Conservation (phyloP, 495 filamentous ascomycete genomes). For the Haplographium delicatum region DNA sequence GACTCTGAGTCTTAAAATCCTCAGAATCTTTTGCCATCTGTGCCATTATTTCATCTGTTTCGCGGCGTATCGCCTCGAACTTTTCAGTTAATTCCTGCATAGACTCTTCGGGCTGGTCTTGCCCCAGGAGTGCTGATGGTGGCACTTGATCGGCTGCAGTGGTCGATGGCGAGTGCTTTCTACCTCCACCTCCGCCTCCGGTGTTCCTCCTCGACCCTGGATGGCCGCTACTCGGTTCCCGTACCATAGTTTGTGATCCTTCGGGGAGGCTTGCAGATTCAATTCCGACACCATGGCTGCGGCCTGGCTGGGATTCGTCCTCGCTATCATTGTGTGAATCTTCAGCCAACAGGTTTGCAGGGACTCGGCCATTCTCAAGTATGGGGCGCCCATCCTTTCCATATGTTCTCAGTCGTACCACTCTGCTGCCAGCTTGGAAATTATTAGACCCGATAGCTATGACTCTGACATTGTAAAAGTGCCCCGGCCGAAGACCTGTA, state of each 20-base stretch:
- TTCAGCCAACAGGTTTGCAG: conserved; percentile 46
- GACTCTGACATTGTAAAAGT: conserved; percentile 88
- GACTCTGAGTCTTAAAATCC: conserved; percentile 61
- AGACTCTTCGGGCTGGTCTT: conserved; percentile 20
- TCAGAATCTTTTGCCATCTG: conserved; percentile 63
- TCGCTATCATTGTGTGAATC: conserved; percentile 38
- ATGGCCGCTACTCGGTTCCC: conserved; percentile 57
- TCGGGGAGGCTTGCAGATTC: conserved; percentile 52
- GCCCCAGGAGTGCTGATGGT: conserved; percentile 25
- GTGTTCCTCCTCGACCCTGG: conserved; percentile 58
- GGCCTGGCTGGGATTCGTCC: conserved; percentile 28
- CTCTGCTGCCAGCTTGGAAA: conserved; percentile 81
- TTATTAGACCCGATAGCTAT: conserved; percentile 83
- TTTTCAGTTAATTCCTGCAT: conserved; percentile 58
- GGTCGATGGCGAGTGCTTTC: conserved; percentile 72
- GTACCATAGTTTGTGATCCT: conserved; percentile 45
- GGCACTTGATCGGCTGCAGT: conserved; percentile 53
- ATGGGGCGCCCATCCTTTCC: conserved; percentile 48
- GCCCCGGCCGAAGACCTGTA: conserved; percentile 73
- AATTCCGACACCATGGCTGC: conserved; percentile 39
- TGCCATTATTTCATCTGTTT: conserved; percentile 54
- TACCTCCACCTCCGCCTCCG: conserved; percentile 64
- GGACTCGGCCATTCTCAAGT: conserved; percentile 46
- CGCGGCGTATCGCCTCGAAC: conserved; percentile 64
- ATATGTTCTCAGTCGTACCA: conserved; percentile 74